Percentiles rank a stretch among this genome's conserved stretches.
Conservation (phyloP, 2,329 filamentous ascomycete species). For the Ceratocystis huliohia region DNA sequence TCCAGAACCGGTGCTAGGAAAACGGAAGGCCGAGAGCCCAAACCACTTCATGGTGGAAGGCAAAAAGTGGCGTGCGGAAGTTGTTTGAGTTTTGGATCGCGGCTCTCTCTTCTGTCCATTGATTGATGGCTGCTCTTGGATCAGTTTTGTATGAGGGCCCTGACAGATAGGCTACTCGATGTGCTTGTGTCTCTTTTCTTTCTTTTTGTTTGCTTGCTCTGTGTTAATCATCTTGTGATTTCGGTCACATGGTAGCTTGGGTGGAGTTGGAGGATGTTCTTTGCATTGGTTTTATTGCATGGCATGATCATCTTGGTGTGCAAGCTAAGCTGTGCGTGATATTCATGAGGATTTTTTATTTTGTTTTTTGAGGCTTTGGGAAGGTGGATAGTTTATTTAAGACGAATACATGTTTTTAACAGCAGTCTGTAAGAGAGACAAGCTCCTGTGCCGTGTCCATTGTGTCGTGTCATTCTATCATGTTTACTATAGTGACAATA, state of each 20-base stretch:
- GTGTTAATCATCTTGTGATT: neutral
- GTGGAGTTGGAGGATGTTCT: neutral
- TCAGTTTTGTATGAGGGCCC: neutral
- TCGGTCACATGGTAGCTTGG: neutral
- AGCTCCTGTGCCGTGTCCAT: neutral
- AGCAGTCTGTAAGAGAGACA: neutral
- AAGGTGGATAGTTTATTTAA: neutral
- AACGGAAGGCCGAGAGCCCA: constrained; percentile 50
- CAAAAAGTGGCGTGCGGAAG: constrained; percentile 21
- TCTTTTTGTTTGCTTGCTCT: neutral
- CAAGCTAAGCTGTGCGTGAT: neutral
- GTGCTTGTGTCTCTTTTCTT: neutral
- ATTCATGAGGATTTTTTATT: neutral
- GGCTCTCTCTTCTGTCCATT: neutral
- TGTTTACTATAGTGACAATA: neutral
- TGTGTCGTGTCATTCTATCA: neutral
- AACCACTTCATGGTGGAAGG: constrained; percentile 17
- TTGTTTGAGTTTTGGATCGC: constrained; percentile 9
- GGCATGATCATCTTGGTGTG: constrained; percentile 9
- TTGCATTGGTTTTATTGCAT: constrained; percentile 3
- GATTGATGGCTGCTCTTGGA: neutral
- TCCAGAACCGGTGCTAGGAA: constrained; percentile 51
- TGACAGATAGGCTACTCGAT: neutral
- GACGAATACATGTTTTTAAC: neutral
- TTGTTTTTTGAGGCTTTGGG: neutral